Conservation (phyloP, 176 grass and related monocot genomes). For the Triticum timopheevii region DNA sequence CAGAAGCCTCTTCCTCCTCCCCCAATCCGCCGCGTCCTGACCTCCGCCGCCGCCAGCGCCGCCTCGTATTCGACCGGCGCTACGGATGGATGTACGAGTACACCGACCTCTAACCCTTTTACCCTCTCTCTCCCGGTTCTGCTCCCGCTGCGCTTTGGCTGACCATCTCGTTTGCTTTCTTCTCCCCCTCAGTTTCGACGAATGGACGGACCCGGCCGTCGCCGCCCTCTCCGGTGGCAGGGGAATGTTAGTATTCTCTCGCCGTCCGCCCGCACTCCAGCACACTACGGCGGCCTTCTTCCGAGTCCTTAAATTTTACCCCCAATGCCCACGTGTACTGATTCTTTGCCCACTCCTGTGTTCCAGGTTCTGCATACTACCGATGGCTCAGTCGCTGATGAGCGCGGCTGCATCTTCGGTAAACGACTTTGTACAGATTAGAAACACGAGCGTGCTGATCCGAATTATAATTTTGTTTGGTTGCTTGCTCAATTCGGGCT, state of each 20-base stretch:
- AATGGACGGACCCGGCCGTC: slow-evolving; percentile 54
- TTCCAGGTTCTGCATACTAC: slow-evolving; percentile 56
- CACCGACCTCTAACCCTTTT: neutral
- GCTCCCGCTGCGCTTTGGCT: neutral
- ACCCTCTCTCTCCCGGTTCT: neutral
- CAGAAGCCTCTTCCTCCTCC: neutral
- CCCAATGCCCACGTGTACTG: neutral
- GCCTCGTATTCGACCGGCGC: slow-evolving; percentile 49
- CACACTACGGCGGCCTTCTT: neutral
- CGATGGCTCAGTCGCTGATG: slow-evolving; percentile 37
- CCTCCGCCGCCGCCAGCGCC: slow-evolving; percentile 24
- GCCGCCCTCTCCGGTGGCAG: slow-evolving; percentile 50
- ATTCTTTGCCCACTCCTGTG: neutral
- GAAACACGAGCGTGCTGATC: neutral
- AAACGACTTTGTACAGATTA: neutral
- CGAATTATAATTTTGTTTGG: neutral
- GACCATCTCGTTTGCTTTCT: neutral
- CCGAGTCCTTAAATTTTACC: neutral
- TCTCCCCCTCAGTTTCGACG: slow-evolving; percentile 46
- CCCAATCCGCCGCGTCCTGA: neutral
- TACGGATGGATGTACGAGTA: slow-evolving; percentile 48
- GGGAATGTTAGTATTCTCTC: slow-evolving; percentile 43
- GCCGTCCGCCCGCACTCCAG: neutral
- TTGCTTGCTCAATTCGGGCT: neutral
- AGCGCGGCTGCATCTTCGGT: slow-evolving; percentile 29